phyloP scores from a whole-genome alignment of 2,329 filamentous ascomycete genomes.

The Diaporthe sp. region DNA sequence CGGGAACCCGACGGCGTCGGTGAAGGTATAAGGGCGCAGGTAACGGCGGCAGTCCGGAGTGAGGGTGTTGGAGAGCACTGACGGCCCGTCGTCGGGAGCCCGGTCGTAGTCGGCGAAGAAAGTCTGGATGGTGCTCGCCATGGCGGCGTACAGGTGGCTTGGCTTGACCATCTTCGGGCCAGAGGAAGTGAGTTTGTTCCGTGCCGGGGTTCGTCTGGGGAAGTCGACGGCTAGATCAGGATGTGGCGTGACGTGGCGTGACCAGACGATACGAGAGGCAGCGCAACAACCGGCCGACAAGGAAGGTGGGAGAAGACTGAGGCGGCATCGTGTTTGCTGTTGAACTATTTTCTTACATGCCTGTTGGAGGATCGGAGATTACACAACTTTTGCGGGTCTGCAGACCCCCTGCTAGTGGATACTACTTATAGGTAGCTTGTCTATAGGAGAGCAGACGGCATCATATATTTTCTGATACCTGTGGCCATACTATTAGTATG shows the following conservation, averaged over 20 bases:
- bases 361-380: not conserved
- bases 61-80: conserved; percentile 11
- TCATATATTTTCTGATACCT: too few relatives aligned
- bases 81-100: not conserved
- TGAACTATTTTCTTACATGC: conserved; percentile 9
- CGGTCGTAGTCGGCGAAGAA: conserved; percentile 10
- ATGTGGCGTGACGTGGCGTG: not conserved
- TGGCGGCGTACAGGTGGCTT: not conserved
- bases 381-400: too few relatives aligned
- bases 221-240: too few relatives aligned
- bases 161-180: not conserved
- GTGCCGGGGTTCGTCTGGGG: not conserved
- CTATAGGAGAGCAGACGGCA: too few relatives aligned
- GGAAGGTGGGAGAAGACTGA: not conserved
- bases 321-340: not conserved
- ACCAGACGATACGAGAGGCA: not conserved
- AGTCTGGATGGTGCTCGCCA: conserved; percentile 4
- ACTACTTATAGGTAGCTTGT: too few relatives aligned
- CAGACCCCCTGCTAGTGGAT: too few relatives aligned
- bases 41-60: conserved; percentile 10
- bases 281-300: not conserved
- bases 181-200: not conserved
- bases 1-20: not conserved
- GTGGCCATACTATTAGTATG: too few relatives aligned
- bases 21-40: conserved; percentile 11